Base-by-base conservation (phyloP, 2,329 filamentous ascomycete genomes). In the Harringtonia lauricola region DNA sequence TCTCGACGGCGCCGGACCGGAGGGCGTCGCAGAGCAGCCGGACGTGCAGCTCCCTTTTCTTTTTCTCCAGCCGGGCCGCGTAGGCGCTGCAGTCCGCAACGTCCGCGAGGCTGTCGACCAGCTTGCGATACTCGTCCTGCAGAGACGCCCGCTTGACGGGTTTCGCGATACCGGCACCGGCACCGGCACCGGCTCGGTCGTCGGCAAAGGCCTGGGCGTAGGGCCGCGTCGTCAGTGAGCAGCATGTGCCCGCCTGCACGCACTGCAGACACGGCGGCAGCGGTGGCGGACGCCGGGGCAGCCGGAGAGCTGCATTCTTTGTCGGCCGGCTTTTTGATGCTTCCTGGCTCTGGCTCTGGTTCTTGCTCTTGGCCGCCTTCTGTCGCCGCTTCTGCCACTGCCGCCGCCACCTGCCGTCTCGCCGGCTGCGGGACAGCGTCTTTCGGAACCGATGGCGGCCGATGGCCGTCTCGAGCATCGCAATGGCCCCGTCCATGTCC, bases 211-310 rank as follows among this genome's bases (percentile, higher is more conserved):
- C 45, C 17, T 22, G 40, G 1, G 44, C 42, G n/a, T 48, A 48
- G 7, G 46, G 47, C 17, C 3, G 17, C 8, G 39, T 40, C 14
- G 49, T 47, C 39, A 50, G 42, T 37, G 47, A 52, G 48, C 53
- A 51, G 42, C 45, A 41, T 21, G 45, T 19, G 7, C 46, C 44
- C 7, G 39, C 41, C 15, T 41, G 38, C 7, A 46, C 43, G 22
- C 51, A 53, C 41, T 47, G 51, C 29, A 53, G 43, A 36, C 51
- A 53, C 2, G 51, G 50, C 33, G 44, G 42, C 19, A 47, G 47
- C 9, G 45, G 47, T 14, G 28, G 19, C 21, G 47, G 21, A 12
- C 3, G 38, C 48, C 21, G 45, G 45, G 10, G 24, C 24, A 26
- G 24, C 24, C 7, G 24, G 7, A 14, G 8, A 28, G 24, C n/a